Evolutionary conservation across 2,329 filamentous ascomycete species (phyloP).

Genomic region (Parascedosporium putredinis): DNA sequence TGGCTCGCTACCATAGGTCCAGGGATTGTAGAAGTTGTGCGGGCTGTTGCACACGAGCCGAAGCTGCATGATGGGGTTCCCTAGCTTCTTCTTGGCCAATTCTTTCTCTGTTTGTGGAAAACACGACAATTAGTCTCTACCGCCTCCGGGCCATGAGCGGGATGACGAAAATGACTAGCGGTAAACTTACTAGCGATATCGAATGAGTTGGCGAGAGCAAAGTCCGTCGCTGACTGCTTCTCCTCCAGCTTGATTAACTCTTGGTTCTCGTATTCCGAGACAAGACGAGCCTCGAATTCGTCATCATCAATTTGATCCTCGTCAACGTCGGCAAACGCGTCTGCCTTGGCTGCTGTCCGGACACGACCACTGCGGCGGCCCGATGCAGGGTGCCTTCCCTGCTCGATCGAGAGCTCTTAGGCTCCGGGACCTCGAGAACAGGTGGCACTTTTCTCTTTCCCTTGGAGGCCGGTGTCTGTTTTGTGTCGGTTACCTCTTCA

Average conservation of each 20-base stretch:
- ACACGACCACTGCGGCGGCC: not conserved
- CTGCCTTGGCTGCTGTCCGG: conserved; percentile 29
- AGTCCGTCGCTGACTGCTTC: conserved; percentile 4
- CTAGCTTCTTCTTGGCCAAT: conserved; percentile 81
- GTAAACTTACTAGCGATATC: conserved; percentile 60
- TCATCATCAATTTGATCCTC: conserved; percentile 64
- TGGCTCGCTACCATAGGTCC: conserved; percentile 47
- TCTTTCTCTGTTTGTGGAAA: conserved; percentile 59
- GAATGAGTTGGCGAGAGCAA: conserved; percentile 48
- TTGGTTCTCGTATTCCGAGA: conserved; percentile 43
- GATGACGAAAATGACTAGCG: not conserved
- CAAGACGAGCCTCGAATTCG: conserved; percentile 71
- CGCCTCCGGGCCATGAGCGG: conserved; percentile 25
- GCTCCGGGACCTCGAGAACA: conserved; percentile 21
- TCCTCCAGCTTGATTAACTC: conserved; percentile 48
- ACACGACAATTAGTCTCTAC: too few species aligned
- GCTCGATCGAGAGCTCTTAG: conserved; percentile 67
- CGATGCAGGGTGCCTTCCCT: conserved; percentile 58
- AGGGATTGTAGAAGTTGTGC: conserved; percentile 95
- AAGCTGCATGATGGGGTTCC: conserved; percentile 86
- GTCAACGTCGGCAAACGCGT: conserved; percentile 34
- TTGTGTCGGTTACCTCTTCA: conserved; percentile 24
- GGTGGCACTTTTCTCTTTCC: conserved; percentile 15
- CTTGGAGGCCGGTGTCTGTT: conserved; percentile 22
- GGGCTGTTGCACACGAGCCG: conserved; percentile 87